Evolutionary conservation across 257 asterid species (phyloP).

Genomic region (Plantago elongata): DNA sequence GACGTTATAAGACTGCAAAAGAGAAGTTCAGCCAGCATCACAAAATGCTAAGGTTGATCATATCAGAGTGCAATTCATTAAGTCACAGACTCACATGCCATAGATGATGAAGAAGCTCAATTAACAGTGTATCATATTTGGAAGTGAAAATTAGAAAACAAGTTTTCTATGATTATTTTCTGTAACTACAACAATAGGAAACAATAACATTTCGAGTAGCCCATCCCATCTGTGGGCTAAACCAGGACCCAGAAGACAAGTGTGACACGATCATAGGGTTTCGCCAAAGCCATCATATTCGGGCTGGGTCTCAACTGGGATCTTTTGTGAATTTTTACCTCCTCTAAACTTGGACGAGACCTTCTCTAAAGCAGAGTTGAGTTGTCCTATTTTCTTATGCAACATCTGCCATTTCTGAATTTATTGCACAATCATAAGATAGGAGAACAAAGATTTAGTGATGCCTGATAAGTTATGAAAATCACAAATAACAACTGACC

Average conservation of each 20-base stretch:
- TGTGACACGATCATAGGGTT: too few species aligned
- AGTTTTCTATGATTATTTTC: neutral
- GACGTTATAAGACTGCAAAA: neutral
- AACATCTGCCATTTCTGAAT: slow-evolving; percentile 7
- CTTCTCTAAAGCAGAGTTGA: slow-evolving; percentile 9
- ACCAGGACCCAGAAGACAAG: too few species aligned
- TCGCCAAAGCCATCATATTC: neutral
- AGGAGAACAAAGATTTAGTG: neutral
- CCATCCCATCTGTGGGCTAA: neutral
- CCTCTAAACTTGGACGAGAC: slow-evolving; percentile 7
- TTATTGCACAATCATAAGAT: neutral
- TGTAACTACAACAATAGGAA: neutral
- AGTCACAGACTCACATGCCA: too few species aligned
- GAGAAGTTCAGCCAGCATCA: neutral
- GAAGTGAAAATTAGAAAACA: too few species aligned
- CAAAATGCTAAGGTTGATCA: neutral
- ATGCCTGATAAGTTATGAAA: neutral
- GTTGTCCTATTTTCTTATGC: slow-evolving; percentile 9
- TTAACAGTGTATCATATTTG: too few species aligned
- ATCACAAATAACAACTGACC: slow-evolving; percentile 5
- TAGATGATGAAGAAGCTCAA: too few species aligned
- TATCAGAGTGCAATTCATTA: too few species aligned
- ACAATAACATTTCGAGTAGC: neutral
- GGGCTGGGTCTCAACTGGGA: neutral
- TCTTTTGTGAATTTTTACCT: neutral